These are phyloP conservation scores for Pythium folliculosum DNA, from an alignment of 352 stramenopile species.

Conservation along the genomic window DNA sequence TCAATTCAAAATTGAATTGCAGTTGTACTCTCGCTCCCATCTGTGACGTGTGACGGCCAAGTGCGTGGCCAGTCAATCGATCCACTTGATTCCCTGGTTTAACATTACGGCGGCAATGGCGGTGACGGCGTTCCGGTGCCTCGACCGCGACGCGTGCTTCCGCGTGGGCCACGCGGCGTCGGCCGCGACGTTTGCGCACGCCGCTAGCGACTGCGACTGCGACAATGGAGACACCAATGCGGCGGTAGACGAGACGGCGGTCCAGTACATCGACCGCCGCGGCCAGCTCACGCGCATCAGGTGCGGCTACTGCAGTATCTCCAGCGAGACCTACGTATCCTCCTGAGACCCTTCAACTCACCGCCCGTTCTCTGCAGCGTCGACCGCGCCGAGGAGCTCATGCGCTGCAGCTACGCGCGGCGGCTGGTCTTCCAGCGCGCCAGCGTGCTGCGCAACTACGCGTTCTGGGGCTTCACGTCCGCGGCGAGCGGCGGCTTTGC, in stretches of 20 bases:
- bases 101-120: not conserved
- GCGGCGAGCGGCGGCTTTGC: conserved; percentile 48
- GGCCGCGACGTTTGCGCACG: conserved; percentile 38
- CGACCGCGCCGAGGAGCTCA: conserved; percentile 59
- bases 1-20: conserved; percentile 19
- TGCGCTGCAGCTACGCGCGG: conserved; percentile 67
- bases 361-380: conserved; percentile 11
- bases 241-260: conserved; percentile 26
- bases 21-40: not conserved
- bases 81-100: not conserved
- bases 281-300: conserved; percentile 47
- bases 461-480: conserved; percentile 70
- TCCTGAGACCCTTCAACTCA: not conserved
- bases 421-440: conserved; percentile 70
- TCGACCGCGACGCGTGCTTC: conserved; percentile 67
- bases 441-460: conserved; percentile 68
- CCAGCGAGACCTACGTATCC: not conserved
- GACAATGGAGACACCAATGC: conserved; percentile 4
- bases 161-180: conserved; percentile 46
- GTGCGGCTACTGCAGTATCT: too few species aligned
- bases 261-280: conserved; percentile 43
- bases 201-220: conserved; percentile 36
- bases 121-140: conserved; percentile 50
- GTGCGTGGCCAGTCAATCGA: not conserved
- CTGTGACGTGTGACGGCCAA: not conserved